These are phyloP conservation scores for Kwoniella dendrophila DNA, from an alignment of 768 basidiomycete species.

Conservation along the genomic window DNA sequence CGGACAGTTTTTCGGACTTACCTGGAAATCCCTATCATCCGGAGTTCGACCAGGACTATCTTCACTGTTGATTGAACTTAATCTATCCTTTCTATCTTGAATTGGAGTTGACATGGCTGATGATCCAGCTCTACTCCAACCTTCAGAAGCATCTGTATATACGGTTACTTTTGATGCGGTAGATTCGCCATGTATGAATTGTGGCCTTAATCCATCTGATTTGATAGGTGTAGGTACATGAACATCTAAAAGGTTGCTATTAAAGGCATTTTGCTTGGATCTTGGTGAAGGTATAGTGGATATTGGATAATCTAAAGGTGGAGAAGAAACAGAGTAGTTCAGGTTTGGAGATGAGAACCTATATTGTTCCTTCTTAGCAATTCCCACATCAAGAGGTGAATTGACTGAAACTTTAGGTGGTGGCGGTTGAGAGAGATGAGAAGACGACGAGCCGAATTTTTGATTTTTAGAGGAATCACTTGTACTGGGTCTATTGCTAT, in stretches of 20 bases:
- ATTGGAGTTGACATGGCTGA: conserved; percentile 18
- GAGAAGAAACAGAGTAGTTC: conserved; percentile 7
- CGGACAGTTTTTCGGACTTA: conserved; percentile 18
- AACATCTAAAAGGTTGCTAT: background rate
- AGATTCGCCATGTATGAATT: conserved; percentile 26
- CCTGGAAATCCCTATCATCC: conserved; percentile 45
- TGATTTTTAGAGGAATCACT: background rate
- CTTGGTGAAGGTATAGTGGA: conserved; percentile 27
- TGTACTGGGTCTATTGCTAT: conserved; percentile 4
- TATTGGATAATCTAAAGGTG: conserved; percentile 33
- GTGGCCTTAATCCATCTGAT: conserved; percentile 12
- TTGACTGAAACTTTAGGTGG: conserved; percentile 11
- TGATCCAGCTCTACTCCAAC: conserved; percentile 29
- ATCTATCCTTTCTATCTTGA: conserved; percentile 8
- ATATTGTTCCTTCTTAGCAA: background rate
- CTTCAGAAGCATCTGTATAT: conserved; percentile 47
- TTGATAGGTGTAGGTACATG: too few relatives aligned
- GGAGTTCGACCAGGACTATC: conserved; percentile 24
- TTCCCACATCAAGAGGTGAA: background rate
- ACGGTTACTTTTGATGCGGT: conserved; percentile 25
- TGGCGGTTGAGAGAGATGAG: too few relatives aligned
- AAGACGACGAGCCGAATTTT: too few relatives aligned
- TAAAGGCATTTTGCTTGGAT: background rate
- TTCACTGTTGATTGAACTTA: background rate
- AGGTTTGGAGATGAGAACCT: conserved; percentile 5